Evolutionary conservation across 495 filamentous ascomycete species (phyloP).

Genomic region (Xylaria castorea): DNA sequence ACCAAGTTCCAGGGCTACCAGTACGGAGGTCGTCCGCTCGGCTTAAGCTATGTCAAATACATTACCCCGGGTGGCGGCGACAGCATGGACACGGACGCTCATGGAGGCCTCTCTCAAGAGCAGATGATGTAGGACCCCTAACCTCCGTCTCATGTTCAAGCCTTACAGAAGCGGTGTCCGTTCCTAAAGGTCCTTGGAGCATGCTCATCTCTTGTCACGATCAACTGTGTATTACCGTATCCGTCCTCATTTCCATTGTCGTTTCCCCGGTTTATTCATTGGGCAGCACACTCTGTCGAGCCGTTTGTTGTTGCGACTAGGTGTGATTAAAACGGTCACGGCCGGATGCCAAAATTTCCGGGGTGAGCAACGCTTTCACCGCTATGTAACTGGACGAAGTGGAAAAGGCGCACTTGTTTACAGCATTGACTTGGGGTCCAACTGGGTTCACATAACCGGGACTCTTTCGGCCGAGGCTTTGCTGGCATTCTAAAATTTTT

Average conservation of each 20-base stretch:
- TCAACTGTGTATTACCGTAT: conserved; percentile 10
- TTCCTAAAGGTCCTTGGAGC: not conserved
- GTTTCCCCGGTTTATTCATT: conserved; percentile 8
- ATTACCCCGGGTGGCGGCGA: conserved; percentile 70
- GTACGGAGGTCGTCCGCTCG: conserved; percentile 93
- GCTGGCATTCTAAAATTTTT: not conserved
- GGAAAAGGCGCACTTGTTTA: conserved; percentile 26
- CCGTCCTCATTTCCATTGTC: conserved; percentile 14
- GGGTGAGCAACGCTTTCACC: conserved; percentile 16
- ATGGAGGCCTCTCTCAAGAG: conserved; percentile 83
- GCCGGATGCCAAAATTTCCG: conserved; percentile 7
- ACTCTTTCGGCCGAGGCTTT: not conserved
- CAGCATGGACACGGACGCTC: conserved; percentile 83
- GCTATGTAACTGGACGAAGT: conserved; percentile 11
- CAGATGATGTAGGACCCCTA: conserved; percentile 81
- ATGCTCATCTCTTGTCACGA: not conserved
- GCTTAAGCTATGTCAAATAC: conserved; percentile 92
- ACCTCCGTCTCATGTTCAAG: not conserved
- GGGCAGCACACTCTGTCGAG: not conserved
- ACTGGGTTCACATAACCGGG: conserved; percentile 17
- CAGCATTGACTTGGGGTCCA: conserved; percentile 12
- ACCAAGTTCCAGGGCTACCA: conserved; percentile 97
- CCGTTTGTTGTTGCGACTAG: not conserved
- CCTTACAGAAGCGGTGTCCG: not conserved
- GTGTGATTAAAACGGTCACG: not conserved